Evolutionary conservation across 306 rosid species (phyloP), one percentile per base, ranked within the genome.

Genomic region (Crataegus laevigata): DNA sequence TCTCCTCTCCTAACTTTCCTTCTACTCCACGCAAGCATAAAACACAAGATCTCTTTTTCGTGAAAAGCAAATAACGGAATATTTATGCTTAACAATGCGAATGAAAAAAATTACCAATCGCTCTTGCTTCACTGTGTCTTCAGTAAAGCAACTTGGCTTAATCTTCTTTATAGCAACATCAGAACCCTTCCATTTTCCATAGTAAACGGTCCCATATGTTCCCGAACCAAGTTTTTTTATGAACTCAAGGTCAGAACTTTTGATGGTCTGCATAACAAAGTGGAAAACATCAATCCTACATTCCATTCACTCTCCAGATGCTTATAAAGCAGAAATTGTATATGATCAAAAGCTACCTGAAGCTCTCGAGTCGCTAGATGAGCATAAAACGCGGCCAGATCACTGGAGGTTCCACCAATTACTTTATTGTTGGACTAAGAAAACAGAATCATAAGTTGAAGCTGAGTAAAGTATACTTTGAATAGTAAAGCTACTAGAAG

Each of bases 141-240:
- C 84, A 66, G 57, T 58, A 54, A 81, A 76, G 81, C 81, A 81
- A 72, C 75, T 66, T 47, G 74, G 78, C 75, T 81, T 81, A 6
- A 81, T 76, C 78, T 50, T 81, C 55, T 81, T 81, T 38, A 81
- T 28, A 54, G 84, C 81, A 57, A 81, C 81, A 66, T 72, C 74
- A 47, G 81, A 76, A 3, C 84, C 81, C 81, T 76, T 81, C 81
- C 84, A 81, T 60, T 81, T 81, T 50, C 84, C 84, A 50, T 64
- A 30, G 77, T 60, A 72, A 71, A 81, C 84, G 7, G 81, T 76
- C 72, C 84, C 84, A 72, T 76, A 81, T 29, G 81, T 81, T 36
- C 81, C 84, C 0, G 78, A 81, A 59, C 84, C 81, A 30, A 81
- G 78, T 74, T 76, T 81, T 60, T 76, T 81, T 66, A 81, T 72